Evolutionary conservation across 208 protist species (phyloP).

Genomic region (Pavlovales sp.): DNA sequence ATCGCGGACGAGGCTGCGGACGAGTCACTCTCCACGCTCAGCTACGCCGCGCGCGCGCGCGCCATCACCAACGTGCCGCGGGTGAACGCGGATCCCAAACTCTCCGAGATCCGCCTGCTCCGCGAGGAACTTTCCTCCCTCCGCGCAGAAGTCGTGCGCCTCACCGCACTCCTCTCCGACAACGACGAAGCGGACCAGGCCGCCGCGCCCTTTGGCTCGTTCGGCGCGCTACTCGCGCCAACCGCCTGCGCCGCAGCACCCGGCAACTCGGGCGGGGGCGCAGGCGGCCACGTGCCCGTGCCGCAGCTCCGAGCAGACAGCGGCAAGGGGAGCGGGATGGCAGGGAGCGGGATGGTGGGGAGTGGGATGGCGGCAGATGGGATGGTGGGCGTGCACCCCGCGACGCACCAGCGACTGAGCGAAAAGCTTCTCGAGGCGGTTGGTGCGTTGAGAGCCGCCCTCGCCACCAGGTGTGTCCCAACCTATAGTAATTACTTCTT

Average conservation of each 20-base stretch:
- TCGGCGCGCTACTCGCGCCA: too few relatives aligned
- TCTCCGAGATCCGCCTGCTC: slow-evolving; percentile 68
- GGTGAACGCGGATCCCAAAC: slow-evolving; percentile 74
- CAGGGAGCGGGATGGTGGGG: too few relatives aligned
- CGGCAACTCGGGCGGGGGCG: too few relatives aligned
- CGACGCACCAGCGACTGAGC: slow-evolving; percentile 13
- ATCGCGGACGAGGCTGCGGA: slow-evolving; percentile 73
- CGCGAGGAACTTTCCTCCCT: slow-evolving; percentile 70
- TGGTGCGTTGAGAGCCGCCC: not conserved
- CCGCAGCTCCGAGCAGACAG: too few relatives aligned
- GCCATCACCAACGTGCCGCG: slow-evolving; percentile 77
- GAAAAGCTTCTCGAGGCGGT: slow-evolving; percentile 74
- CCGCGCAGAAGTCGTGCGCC: slow-evolving; percentile 67
- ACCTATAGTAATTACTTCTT: too few relatives aligned
- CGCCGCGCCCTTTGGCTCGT: too few relatives aligned
- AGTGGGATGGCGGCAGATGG: too few relatives aligned
- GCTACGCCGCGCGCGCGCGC: slow-evolving; percentile 76
- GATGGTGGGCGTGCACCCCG: not conserved
- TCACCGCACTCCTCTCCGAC: not conserved
- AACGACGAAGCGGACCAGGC: too few relatives aligned
- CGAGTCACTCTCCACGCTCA: slow-evolving; percentile 78
- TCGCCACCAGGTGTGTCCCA: too few relatives aligned
- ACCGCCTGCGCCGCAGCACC: too few relatives aligned
- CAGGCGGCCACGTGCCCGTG: too few relatives aligned
- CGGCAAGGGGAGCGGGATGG: too few relatives aligned